phyloP scores from a whole-genome alignment of 768 basidiomycete genomes.

The Obba rivulosa region DNA sequence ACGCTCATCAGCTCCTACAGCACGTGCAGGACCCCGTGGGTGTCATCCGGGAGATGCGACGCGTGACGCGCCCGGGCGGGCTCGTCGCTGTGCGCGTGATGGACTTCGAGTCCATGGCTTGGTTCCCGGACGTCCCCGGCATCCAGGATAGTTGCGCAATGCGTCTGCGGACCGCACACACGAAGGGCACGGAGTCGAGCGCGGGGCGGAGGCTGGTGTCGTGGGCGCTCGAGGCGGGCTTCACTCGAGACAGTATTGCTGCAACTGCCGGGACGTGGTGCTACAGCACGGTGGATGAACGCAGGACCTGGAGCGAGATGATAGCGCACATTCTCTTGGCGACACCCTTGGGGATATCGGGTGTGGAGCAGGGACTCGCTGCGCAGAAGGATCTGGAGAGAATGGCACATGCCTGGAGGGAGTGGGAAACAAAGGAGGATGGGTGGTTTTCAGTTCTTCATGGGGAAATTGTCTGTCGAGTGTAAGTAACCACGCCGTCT shows the following conservation, averaged over 20 bases:
- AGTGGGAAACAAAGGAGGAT: constrained; percentile 14
- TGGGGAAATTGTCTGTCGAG: constrained; percentile 8
- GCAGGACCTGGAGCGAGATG: constrained; percentile 31
- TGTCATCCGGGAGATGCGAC: constrained; percentile 41
- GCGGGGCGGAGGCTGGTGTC: constrained; percentile 32
- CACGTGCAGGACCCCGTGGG: constrained; percentile 38
- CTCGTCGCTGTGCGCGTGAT: constrained; percentile 40
- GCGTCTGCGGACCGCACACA: constrained; percentile 26
- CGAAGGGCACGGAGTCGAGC: constrained; percentile 34
- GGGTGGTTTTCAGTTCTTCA: constrained; percentile 13
- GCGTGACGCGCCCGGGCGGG: constrained; percentile 41
- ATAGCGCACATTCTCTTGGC: too few species aligned
- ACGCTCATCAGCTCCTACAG: constrained; percentile 46
- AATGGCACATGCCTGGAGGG: constrained; percentile 6
- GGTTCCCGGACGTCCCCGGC: constrained; percentile 31
- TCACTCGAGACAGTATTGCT: constrained; percentile 22
- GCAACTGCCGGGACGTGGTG: constrained; percentile 31
- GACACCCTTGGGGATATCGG: too few species aligned
- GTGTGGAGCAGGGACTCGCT: constrained; percentile 17
- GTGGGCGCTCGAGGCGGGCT: constrained; percentile 35
- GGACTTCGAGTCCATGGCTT: constrained; percentile 29
- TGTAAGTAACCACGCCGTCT: too few species aligned
- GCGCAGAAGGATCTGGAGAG: constrained; percentile 7
- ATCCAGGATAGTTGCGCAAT: constrained; percentile 26
- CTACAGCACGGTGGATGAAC: constrained; percentile 30